phyloP scores from a whole-genome alignment of 2,329 filamentous ascomycete species.

The Hypocrella siamensis region DNA sequence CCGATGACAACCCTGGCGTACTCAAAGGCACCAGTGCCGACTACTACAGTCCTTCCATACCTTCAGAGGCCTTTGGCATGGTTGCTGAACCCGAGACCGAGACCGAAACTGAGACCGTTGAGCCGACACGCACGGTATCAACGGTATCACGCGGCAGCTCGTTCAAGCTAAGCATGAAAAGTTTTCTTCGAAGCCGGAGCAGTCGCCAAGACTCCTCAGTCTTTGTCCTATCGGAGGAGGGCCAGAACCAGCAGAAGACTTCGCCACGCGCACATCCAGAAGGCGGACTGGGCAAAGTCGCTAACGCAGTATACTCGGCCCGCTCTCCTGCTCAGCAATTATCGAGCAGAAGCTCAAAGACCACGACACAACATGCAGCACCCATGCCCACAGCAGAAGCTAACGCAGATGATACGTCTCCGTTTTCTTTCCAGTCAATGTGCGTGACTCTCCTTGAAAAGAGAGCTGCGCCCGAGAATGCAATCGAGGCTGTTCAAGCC shows the following conservation, averaged over 20 bases:
- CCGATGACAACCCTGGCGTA: conserved; percentile 14
- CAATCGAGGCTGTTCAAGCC: background rate
- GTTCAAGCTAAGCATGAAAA: conserved; percentile 18
- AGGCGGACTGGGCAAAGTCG: conserved; percentile 1
- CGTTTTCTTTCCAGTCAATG: too few species aligned
- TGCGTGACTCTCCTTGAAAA: too few species aligned
- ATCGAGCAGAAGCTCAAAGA: conserved; percentile 4
- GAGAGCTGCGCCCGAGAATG: conserved; percentile 2
- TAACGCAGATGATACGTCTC: background rate
- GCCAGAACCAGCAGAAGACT: conserved; percentile 1
- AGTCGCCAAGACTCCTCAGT: conserved; percentile 14
- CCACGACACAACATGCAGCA: conserved; percentile 1
- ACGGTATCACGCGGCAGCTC: conserved; percentile 17
- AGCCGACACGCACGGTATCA: too few species aligned
- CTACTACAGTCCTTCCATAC: conserved; percentile 25
- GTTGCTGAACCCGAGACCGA: conserved; percentile 9
- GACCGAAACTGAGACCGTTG: background rate
- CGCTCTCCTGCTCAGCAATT: conserved; percentile 17
- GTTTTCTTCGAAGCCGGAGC: conserved; percentile 19
- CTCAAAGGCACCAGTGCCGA: conserved; percentile 22
- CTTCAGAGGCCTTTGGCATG: conserved; percentile 26
- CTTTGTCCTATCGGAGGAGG: conserved; percentile 6
- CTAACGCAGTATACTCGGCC: conserved; percentile 7
- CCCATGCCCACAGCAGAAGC: conserved; percentile 5
- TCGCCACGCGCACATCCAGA: conserved; percentile 1